phyloP scores from a whole-genome alignment of 139 green algal genomes.

The Ulvella scutata region DNA sequence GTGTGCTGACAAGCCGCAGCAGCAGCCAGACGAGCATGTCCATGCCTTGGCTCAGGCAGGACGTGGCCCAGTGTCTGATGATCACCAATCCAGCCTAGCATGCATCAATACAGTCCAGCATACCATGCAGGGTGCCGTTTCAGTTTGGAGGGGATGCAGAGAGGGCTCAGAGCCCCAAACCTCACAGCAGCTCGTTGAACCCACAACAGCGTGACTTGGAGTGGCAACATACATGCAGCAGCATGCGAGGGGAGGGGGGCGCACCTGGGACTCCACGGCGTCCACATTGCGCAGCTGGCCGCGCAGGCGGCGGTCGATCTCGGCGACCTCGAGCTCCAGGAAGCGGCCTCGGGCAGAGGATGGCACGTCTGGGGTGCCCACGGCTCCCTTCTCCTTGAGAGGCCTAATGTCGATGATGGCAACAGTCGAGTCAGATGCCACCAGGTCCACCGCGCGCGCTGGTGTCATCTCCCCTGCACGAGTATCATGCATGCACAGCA shows the following conservation, averaged over 20 bases:
- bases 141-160: too few relatives aligned
- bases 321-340: conserved; percentile 38
- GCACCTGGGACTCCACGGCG: conserved; percentile 27
- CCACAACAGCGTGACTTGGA: too few relatives aligned
- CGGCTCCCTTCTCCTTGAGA: not conserved
- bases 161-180: too few relatives aligned
- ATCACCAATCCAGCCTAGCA: too few relatives aligned
- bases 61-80: too few relatives aligned
- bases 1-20: too few relatives aligned
- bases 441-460: not conserved
- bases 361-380: not conserved
- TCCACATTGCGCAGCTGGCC: conserved; percentile 23
- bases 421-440: not conserved
- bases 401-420: not conserved
- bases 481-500: not conserved
- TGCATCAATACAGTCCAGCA: too few relatives aligned
- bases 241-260: not conserved
- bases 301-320: conserved; percentile 28
- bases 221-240: too few relatives aligned
- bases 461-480: not conserved
- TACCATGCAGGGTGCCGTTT: too few relatives aligned
- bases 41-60: too few relatives aligned
- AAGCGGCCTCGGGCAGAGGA: conserved; percentile 3
- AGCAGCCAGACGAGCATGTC: not conserved
- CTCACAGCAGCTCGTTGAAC: too few relatives aligned